Percentiles rank a stretch among this genome's conserved stretches.
Evolutionary conservation across 179 eudicot species (phyloP).

Genomic region (Silene coronaria): DNA sequence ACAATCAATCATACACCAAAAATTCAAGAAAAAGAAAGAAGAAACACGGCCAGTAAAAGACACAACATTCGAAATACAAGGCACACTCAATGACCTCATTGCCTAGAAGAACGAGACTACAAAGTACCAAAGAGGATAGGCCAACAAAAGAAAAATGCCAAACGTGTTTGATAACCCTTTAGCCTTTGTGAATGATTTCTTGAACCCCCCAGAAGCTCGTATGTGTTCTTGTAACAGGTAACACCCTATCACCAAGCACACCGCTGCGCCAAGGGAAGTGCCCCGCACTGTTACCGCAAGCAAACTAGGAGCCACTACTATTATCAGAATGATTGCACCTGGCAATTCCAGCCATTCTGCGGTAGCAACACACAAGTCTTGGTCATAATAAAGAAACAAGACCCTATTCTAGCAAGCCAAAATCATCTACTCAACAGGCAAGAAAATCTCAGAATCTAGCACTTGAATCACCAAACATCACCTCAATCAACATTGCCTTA

Average conservation of each 20-base stretch:
- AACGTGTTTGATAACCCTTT: constrained; percentile 70
- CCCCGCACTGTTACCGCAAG: constrained; percentile 43
- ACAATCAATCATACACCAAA: too few relatives aligned
- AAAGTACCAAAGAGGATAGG: constrained; percentile 72
- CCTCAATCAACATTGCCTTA: background rate
- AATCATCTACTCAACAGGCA: background rate
- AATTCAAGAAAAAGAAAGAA: too few relatives aligned
- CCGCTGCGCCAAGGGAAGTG: constrained; percentile 37
- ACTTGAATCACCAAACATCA: background rate
- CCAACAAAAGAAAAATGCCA: constrained; percentile 64
- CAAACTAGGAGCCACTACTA: constrained; percentile 73
- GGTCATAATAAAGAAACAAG: background rate
- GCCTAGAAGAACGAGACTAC: constrained; percentile 34
- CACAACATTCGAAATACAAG: background rate
- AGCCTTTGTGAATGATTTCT: constrained; percentile 74
- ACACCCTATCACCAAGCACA: constrained; percentile 61
- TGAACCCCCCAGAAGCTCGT: constrained; percentile 89
- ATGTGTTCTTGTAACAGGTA: constrained; percentile 91
- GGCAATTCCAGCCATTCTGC: constrained; percentile 89
- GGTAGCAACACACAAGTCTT: constrained; percentile 10
- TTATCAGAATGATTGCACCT: constrained; percentile 60
- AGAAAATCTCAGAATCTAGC: background rate
- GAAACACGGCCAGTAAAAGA: too few relatives aligned
- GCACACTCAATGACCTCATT: background rate
- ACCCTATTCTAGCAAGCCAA: too few relatives aligned